Evolutionary conservation across 129 eudicot species (phyloP).

Genomic region (Ambrosia trifida): DNA sequence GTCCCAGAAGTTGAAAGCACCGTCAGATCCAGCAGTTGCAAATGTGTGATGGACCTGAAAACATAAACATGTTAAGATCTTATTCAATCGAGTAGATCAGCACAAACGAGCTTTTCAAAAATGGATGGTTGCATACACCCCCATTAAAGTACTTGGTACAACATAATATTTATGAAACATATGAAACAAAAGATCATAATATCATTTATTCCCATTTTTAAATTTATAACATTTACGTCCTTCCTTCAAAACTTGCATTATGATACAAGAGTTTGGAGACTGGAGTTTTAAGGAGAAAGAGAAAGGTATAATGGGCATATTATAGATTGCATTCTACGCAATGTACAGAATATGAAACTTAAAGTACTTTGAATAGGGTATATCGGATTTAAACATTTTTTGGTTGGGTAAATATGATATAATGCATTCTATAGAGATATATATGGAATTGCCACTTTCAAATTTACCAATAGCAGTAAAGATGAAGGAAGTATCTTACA

Average conservation of each 20-base stretch:
- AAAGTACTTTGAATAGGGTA: neutral
- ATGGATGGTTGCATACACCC: neutral
- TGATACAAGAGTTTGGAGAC: too few species aligned
- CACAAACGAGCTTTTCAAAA: neutral
- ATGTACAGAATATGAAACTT: neutral
- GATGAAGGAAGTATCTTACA: constrained; percentile 47
- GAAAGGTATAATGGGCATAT: neutral
- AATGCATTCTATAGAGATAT: neutral
- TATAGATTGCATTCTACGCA: neutral
- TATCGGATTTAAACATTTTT: neutral
- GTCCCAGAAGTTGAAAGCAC: constrained; percentile 95
- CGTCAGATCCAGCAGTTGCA: constrained; percentile 99
- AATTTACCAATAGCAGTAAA: constrained; percentile 19
- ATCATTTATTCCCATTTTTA: neutral
- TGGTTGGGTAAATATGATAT: neutral
- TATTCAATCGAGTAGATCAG: constrained; percentile 2
- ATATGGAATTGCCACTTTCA: neutral
- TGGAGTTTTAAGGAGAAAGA: too few species aligned
- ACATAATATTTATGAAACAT: too few species aligned
- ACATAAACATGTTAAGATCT: constrained; percentile 3
- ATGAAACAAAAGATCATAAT: neutral
- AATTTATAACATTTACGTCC: neutral
- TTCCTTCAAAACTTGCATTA: neutral
- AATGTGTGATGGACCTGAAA: constrained; percentile 81
- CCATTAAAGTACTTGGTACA: neutral